Percentiles rank a stretch among this genome's conserved stretches.
Conservation (phyloP, 331 rosid genomes). For the Quercus phellos region DNA sequence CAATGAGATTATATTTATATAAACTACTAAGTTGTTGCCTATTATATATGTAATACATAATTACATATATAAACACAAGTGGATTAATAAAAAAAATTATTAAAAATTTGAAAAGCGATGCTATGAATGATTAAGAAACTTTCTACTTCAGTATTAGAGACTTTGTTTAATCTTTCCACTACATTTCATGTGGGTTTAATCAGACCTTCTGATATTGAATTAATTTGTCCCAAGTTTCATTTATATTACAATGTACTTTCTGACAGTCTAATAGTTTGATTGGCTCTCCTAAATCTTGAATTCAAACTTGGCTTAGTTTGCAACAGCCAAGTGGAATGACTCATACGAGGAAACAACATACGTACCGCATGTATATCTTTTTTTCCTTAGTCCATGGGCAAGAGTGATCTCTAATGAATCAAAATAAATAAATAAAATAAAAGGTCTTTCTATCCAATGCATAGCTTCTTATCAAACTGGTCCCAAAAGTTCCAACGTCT, state of each 20-base stretch:
- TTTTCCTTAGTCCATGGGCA: not conserved
- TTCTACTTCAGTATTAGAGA: too few species aligned
- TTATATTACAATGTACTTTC: not conserved
- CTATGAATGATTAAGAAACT: too few species aligned
- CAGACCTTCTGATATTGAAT: not conserved
- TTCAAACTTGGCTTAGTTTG: not conserved
- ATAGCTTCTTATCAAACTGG: too few species aligned
- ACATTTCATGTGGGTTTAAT: not conserved
- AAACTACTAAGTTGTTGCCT: too few species aligned
- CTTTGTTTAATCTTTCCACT: not conserved
- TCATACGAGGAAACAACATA: slow-evolving; percentile 23
- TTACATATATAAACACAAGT: too few species aligned
- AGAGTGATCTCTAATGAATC: not conserved
- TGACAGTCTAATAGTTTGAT: slow-evolving; percentile 21
- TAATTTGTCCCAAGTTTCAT: not conserved
- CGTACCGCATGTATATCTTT: not conserved
- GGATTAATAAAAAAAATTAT: too few species aligned
- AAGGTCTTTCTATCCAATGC: too few species aligned
- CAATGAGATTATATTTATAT: too few species aligned
- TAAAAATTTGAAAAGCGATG: too few species aligned
- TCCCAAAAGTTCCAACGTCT: too few species aligned
- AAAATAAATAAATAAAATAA: too few species aligned
- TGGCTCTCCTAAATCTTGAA: not conserved
- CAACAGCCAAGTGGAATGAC: slow-evolving; percentile 24
- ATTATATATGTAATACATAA: too few species aligned